Conservation (phyloP, 371 early-diverging fungal genomes). For the Apophysomyces ossiformis region DNA sequence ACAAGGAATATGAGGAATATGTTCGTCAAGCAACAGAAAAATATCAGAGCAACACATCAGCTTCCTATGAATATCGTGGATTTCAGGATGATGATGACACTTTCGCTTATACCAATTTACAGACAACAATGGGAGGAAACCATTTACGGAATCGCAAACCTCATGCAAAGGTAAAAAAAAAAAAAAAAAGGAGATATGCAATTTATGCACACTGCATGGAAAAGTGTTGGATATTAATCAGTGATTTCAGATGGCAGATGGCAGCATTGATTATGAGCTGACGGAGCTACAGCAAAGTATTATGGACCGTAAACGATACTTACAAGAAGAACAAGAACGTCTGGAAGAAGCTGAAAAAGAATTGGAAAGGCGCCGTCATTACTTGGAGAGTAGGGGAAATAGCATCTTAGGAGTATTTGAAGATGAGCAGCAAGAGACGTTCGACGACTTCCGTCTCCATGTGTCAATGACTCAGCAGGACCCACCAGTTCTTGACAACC, state of each 20-base stretch:
- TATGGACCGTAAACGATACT: conserved; percentile 21
- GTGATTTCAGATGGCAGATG: background rate
- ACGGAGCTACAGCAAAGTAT: conserved; percentile 28
- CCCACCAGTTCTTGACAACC: background rate
- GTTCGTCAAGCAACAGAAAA: conserved; percentile 32
- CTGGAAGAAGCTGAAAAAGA: conserved; percentile 30
- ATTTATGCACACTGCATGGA: background rate
- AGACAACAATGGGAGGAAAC: background rate
- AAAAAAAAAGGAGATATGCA: background rate
- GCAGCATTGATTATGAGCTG: conserved; percentile 24
- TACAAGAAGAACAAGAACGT: conserved; percentile 28
- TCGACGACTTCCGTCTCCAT: background rate
- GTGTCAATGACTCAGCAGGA: background rate
- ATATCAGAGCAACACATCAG: background rate
- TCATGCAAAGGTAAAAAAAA: background rate
- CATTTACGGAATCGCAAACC: background rate
- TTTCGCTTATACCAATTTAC: conserved; percentile 12
- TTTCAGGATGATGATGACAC: conserved; percentile 27
- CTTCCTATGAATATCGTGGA: conserved; percentile 11
- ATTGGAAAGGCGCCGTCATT: conserved; percentile 24
- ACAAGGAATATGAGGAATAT: conserved; percentile 37
- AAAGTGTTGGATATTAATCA: background rate
- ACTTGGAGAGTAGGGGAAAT: conserved; percentile 22
- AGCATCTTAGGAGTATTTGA: conserved; percentile 18
- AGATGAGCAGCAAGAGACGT: background rate